These are phyloP conservation scores for Panicum miliaceum DNA, from an alignment of 176 grass and related monocot species.

Conservation along the genomic window DNA sequence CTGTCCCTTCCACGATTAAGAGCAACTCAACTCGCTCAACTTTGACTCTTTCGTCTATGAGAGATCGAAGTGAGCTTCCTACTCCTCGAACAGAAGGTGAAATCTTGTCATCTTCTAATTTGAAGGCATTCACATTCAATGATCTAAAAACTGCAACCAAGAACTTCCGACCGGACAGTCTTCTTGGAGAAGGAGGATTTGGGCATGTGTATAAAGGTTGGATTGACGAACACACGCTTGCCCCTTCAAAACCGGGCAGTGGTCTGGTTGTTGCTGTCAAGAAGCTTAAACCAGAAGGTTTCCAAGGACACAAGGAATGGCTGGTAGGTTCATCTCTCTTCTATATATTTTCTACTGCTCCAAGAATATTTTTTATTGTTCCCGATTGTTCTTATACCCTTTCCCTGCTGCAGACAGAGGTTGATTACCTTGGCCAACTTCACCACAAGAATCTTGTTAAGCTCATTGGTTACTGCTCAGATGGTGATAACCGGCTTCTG, in stretches of 20 bases:
- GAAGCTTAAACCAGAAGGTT: slow-evolving; percentile 90
- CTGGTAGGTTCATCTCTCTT: slow-evolving; percentile 62
- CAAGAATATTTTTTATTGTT: slow-evolving; percentile 10
- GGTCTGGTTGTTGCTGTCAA: slow-evolving; percentile 95
- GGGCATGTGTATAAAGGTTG: slow-evolving; percentile 93
- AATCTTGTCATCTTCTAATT: slow-evolving; percentile 78
- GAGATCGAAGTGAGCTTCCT: slow-evolving; percentile 53
- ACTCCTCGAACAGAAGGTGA: slow-evolving; percentile 73
- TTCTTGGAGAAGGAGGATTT: slow-evolving; percentile 95
- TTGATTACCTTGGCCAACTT: slow-evolving; percentile 91
- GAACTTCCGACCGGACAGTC: slow-evolving; percentile 78
- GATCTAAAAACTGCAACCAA: slow-evolving; percentile 87
- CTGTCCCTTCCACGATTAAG: slow-evolving; percentile 49
- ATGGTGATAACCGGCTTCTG: slow-evolving; percentile 81
- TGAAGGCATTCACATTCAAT: slow-evolving; percentile 76
- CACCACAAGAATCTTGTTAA: slow-evolving; percentile 89
- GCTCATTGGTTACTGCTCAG: slow-evolving; percentile 90
- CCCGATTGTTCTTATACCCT: slow-evolving; percentile 24
- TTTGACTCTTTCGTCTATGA: slow-evolving; percentile 65
- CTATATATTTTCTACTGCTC: slow-evolving; percentile 30
- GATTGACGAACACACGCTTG: slow-evolving; percentile 79
- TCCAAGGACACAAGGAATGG: slow-evolving; percentile 98
- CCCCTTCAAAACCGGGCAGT: slow-evolving; percentile 63
- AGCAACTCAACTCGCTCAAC: slow-evolving; percentile 68
- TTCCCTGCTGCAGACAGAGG: slow-evolving; percentile 71